Evolutionary conservation across 805 yeast genomes (phyloP).

Genomic region (Wickerhamiella azymoides): DNA sequence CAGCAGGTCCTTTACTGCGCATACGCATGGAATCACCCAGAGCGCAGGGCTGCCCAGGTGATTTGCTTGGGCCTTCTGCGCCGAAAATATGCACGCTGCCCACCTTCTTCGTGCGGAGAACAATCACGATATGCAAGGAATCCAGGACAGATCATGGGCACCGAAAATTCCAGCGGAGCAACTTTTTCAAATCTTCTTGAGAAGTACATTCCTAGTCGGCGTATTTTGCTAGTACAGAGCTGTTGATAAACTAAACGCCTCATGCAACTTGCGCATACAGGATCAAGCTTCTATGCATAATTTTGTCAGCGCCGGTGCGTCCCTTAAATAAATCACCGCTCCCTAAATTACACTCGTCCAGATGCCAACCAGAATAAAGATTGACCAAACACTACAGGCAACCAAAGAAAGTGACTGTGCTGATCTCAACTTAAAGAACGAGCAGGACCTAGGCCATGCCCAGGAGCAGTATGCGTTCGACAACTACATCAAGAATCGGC

Average conservation of each 20-base stretch:
- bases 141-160: background rate
- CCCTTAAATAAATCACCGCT: background rate
- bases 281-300: background rate
- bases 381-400: background rate
- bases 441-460: background rate
- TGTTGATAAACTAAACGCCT: no score
- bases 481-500: background rate
- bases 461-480: background rate
- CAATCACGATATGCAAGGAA: background rate
- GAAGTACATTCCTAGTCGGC: no score
- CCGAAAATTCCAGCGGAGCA: no score
- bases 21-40: no score
- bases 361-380: background rate
- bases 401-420: background rate
- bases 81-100: background rate
- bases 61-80: background rate
- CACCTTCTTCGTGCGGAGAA: background rate
- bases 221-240: no score
- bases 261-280: background rate
- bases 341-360: background rate
- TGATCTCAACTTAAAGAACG: background rate
- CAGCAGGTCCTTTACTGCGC: no score
- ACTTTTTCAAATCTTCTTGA: no score
- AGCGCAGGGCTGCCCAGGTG: background rate
- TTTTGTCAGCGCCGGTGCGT: background rate